Evolutionary conservation across 192 early-diverging fungal species (phyloP).

Genomic region (Thamnidium elegans): DNA sequence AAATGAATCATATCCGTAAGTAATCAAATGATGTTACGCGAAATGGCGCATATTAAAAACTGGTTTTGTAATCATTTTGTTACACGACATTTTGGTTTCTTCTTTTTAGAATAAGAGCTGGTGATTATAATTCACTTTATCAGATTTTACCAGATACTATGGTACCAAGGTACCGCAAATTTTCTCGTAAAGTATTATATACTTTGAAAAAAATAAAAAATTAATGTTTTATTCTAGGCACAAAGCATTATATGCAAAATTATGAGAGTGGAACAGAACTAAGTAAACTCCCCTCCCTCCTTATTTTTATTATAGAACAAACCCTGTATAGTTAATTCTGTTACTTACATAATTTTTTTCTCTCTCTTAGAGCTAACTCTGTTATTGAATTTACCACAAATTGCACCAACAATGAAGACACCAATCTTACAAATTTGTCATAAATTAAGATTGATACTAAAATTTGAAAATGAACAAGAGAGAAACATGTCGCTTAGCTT

Average conservation of each 20-base stretch:
- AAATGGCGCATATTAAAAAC: no score
- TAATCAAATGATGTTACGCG: no score
- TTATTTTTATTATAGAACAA: no score
- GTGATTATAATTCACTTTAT: constrained; percentile 1
- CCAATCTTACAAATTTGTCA: background rate
- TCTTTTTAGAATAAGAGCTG: constrained; percentile 4
- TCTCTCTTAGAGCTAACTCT: background rate
- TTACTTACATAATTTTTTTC: no score
- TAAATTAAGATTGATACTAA: constrained; percentile 1
- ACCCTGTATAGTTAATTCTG: no score
- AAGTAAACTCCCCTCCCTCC: no score
- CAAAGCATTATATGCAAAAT: background rate
- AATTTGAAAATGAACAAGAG: background rate
- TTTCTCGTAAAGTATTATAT: background rate
- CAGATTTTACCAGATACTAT: constrained; percentile 1
- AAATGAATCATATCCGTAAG: constrained; percentile 9
- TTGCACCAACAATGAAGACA: background rate
- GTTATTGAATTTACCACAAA: constrained; percentile 5
- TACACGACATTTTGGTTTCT: background rate
- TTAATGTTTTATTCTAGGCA: background rate
- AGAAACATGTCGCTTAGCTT: constrained; percentile 1
- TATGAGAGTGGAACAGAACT: background rate
- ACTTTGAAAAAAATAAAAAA: no score
- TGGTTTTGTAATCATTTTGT: background rate
- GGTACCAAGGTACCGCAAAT: constrained; percentile 4